A percentile compares a stretch with the other conserved stretches of the same genome.
phyloP scores from a whole-genome alignment of 345 rosid species.

The Lepidium sativum region DNA sequence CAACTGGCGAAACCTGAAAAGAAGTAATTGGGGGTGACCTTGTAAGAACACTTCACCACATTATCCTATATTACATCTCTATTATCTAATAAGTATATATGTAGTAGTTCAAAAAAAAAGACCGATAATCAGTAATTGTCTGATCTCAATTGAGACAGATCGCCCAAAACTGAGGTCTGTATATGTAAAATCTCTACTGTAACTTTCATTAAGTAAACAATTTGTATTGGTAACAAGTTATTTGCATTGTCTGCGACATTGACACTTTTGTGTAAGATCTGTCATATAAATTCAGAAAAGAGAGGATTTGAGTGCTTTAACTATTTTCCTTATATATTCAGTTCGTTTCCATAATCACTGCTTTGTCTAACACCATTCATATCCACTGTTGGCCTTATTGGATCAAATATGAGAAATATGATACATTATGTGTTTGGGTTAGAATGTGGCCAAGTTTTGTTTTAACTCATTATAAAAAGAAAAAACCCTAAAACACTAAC shows the following conservation, averaged over 20 bases:
- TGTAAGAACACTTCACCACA: conserved; percentile 28
- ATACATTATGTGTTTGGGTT: too few relatives aligned
- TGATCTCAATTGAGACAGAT: conserved; percentile 9
- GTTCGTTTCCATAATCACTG: neutral
- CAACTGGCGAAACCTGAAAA: neutral
- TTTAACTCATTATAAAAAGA: too few relatives aligned
- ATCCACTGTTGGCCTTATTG: too few relatives aligned
- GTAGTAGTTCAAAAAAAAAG: neutral
- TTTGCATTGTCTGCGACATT: neutral
- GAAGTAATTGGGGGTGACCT: conserved; percentile 24
- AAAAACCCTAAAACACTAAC: too few relatives aligned
- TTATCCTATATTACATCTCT: conserved; percentile 14
- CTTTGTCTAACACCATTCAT: neutral
- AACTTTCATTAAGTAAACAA: conserved; percentile 6
- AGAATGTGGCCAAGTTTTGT: too few relatives aligned
- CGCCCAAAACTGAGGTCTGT: neutral
- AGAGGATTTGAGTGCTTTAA: neutral
- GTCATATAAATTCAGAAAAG: neutral
- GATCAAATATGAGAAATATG: too few relatives aligned
- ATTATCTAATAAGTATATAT: conserved; percentile 22
- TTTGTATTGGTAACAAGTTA: neutral
- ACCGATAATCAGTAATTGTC: neutral
- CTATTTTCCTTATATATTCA: neutral
- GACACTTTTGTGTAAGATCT: neutral
- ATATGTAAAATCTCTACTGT: neutral